Evolutionary conservation across 23 red algal species (phyloP).

Genomic region (Pyropia haitanensis): DNA sequence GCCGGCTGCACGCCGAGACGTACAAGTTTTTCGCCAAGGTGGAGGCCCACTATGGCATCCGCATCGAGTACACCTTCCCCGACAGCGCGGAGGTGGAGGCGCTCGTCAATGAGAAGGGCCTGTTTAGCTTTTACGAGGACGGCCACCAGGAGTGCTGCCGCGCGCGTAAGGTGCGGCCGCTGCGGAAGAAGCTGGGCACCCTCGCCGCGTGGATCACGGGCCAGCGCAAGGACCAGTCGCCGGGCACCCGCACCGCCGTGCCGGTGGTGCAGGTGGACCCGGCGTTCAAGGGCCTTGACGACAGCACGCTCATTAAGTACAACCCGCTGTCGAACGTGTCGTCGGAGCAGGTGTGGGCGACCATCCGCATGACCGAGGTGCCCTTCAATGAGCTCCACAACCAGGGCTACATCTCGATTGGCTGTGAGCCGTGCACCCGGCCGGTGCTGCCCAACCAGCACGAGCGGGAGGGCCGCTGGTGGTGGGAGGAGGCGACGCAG

Average conservation of each 20-base stretch:
- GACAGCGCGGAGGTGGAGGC: conserved; percentile 65
- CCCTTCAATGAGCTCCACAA: conserved; percentile 93
- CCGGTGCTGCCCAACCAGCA: conserved; percentile 94
- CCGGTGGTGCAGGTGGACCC: conserved; percentile 89
- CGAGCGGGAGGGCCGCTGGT: conserved; percentile 98
- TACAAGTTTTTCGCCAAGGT: conserved; percentile 85
- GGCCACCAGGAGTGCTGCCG: conserved; percentile 97
- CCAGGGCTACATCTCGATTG: conserved; percentile 74
- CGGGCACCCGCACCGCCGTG: conserved; percentile 78
- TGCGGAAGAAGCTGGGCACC: conserved; percentile 77
- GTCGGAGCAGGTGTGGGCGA: conserved; percentile 87
- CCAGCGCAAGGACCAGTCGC: conserved; percentile 90
- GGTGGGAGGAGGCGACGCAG: conserved; percentile 98
- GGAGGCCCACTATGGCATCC: conserved; percentile 82
- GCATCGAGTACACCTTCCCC: conserved; percentile 94
- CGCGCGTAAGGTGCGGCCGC: conserved; percentile 81
- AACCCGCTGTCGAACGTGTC: conserved; percentile 86
- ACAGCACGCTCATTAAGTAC: conserved; percentile 79
- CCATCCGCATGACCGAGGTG: conserved; percentile 86
- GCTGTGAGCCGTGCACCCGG: conserved; percentile 92
- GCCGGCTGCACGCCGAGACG: conserved; percentile 90
- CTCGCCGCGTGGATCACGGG: conserved; percentile 96
- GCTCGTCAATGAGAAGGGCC: conserved; percentile 88
- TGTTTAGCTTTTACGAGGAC: conserved; percentile 97
- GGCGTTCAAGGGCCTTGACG: conserved; percentile 60